phyloP scores from a whole-genome alignment of 2,329 filamentous ascomycete species.

The Phyllachora maydis region DNA sequence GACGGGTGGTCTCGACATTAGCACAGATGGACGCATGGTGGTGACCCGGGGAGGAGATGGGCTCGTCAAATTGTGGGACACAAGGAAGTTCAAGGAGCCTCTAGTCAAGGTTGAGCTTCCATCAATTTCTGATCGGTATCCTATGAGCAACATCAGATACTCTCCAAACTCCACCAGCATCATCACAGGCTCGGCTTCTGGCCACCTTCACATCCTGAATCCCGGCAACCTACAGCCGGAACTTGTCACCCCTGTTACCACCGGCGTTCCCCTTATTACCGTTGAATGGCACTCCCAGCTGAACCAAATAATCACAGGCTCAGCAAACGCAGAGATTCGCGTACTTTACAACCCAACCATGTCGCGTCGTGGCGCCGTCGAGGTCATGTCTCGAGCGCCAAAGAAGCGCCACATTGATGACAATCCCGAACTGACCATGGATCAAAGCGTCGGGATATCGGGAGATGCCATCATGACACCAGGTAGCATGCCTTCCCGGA shows the following conservation, averaged over 20 bases:
- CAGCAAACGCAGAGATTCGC: constrained; percentile 74
- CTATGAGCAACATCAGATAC: constrained; percentile 76
- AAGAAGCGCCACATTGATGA: constrained; percentile 95
- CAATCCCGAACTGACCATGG: constrained; percentile 69
- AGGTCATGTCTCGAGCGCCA: constrained; percentile 80
- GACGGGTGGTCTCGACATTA: constrained; percentile 85
- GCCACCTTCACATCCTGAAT: constrained; percentile 82
- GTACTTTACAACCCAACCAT: constrained; percentile 78
- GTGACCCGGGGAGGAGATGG: constrained; percentile 83
- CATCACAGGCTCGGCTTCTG: constrained; percentile 70
- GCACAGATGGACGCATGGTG: constrained; percentile 72
- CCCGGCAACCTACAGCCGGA: constrained; percentile 76
- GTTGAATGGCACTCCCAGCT: constrained; percentile 87
- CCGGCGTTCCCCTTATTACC: constrained; percentile 60
- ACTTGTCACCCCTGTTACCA: constrained; percentile 73
- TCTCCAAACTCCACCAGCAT: constrained; percentile 68
- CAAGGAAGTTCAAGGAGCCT: constrained; percentile 80
- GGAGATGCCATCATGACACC: constrained; percentile 62
- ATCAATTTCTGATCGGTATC: constrained; percentile 68
- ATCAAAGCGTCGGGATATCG: constrained; percentile 63
- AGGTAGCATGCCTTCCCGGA: too few species aligned
- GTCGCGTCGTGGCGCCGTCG: constrained; percentile 62
- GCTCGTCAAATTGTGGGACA: constrained; percentile 92
- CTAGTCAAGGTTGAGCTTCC: constrained; percentile 59
- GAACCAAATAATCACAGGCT: constrained; percentile 90